Base-by-base conservation (phyloP, 768 basidiomycete species). In the Boletus coccyginus region DNA sequence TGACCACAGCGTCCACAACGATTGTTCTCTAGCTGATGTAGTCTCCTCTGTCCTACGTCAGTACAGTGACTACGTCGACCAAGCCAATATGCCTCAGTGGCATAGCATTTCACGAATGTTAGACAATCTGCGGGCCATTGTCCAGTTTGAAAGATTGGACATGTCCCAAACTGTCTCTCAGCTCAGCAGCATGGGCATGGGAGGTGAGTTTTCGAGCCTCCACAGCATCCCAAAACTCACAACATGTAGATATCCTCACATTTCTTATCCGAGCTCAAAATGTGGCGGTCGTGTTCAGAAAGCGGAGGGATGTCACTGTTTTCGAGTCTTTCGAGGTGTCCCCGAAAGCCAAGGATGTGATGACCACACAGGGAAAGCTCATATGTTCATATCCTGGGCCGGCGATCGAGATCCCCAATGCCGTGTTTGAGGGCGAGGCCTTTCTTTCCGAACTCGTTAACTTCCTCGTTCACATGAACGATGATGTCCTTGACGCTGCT, bases 291-390 rank as follows among this genome's bases (percentile, higher is more conserved):
- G 62, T 82, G 8, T 55, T 79, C 39, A 70, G 75, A 44, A 66
- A 66, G 50, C 48, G 53, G 16, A 39, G 60, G 14, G 48, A 59
- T 12, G 39, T 61, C 4, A 72, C 73, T 4, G 59, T 70, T 75
- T 12, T 82, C 49, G 82, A 83, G 61, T 67, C 66, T 10, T 83
- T 83, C 48, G 78, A 82, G 56, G 73, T 73, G 5, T 77, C 77
- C 7, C 74, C 78, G 0, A 57, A 56, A 8, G 63, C 70, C 80
- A 29, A n/a, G 29, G 4, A 56, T 0, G 70, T 82, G 39, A 77
- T 77, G 61, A 61, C 56, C 9, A 55, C 72, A 1, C 50, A 57
- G 35, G 78, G 81, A 32, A 80, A 77, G 53, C 70, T 84, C 7
- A 19, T 75, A 13, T 73, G 77, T 19, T 73, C 71, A 0, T 81